These are phyloP conservation scores for Ampelomyces quisqualis DNA, from an alignment of 2,329 filamentous ascomycete species.

Conservation along the genomic window DNA sequence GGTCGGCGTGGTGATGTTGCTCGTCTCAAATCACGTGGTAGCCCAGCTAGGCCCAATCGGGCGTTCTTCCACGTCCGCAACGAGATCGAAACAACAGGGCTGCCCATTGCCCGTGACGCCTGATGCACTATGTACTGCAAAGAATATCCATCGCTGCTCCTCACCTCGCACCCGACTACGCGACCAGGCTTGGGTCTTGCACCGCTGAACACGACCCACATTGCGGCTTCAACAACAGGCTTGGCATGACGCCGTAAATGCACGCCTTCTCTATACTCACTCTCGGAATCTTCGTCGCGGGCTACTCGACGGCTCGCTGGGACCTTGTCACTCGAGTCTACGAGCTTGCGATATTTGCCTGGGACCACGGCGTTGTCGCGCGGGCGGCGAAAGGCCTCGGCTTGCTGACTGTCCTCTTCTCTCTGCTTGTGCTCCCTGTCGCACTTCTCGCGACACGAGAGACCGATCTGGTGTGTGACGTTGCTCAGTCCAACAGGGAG, in stretches of 20 bases:
- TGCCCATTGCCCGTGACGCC: slow-evolving; percentile 2
- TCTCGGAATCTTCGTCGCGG: slow-evolving; percentile 97
- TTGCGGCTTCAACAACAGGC: slow-evolving; percentile 4
- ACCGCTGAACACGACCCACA: neutral
- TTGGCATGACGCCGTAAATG: slow-evolving; percentile 61
- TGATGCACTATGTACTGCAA: slow-evolving; percentile 18
- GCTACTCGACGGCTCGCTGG: slow-evolving; percentile 99
- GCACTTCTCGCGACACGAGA: slow-evolving; percentile 80
- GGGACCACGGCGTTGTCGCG: slow-evolving; percentile 95
- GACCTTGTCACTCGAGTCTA: slow-evolving; percentile 95
- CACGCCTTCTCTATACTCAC: slow-evolving; percentile 97
- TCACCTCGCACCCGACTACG: slow-evolving; percentile 2
- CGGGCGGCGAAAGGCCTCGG: slow-evolving; percentile 84
- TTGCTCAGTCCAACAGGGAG: neutral
- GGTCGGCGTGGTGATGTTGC: slow-evolving; percentile 1
- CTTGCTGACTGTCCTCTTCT: slow-evolving; percentile 79
- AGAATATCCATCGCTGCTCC: slow-evolving; percentile 10
- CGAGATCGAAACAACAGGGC: neutral
- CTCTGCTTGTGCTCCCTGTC: slow-evolving; percentile 79
- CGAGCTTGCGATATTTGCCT: slow-evolving; percentile 95
- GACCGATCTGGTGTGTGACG: slow-evolving; percentile 68
- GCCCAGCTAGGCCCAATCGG: slow-evolving; percentile 5
- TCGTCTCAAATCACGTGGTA: neutral
- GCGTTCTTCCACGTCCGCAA: slow-evolving; percentile 15
- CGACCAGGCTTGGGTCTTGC: neutral